Conservation (phyloP, 2,329 filamentous ascomycete species). For the Ophiostoma quercus region DNA sequence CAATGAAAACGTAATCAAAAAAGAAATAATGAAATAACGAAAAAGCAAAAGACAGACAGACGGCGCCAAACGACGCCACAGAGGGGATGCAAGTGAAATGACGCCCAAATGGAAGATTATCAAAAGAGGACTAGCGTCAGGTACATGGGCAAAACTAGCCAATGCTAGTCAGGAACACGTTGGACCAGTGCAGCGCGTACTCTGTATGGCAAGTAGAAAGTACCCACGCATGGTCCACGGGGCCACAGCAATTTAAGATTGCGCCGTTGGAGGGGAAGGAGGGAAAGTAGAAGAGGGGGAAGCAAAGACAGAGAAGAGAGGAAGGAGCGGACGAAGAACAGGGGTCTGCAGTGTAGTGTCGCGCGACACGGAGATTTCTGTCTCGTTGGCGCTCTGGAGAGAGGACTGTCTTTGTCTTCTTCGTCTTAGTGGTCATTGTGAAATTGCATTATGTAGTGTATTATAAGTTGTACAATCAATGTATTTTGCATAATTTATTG, state of each 20-base stretch:
- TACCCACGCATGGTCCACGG: conserved; percentile 4
- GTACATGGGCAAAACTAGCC: neutral
- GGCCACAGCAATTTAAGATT: neutral
- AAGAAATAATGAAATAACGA: neutral
- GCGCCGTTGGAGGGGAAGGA: conserved; percentile 10
- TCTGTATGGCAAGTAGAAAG: neutral
- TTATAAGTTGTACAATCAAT: neutral
- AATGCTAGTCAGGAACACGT: conserved; percentile 6
- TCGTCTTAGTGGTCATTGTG: neutral
- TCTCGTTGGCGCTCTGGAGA: neutral
- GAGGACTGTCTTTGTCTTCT: neutral
- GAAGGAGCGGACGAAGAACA: neutral
- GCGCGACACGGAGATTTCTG: conserved; percentile 4
- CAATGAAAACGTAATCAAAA: neutral
- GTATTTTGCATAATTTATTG: neutral
- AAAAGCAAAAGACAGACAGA: neutral
- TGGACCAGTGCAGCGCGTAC: neutral
- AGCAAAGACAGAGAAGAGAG: neutral
- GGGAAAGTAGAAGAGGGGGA: neutral
- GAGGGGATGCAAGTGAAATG: neutral
- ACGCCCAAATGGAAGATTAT: neutral
- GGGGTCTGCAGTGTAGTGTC: neutral
- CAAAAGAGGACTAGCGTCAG: conserved; percentile 8
- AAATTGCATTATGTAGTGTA: neutral
- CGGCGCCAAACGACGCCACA: neutral